Evolutionary conservation across 108 stramenopile genomes (phyloP).

Genomic region (Skeletonema grethae): DNA sequence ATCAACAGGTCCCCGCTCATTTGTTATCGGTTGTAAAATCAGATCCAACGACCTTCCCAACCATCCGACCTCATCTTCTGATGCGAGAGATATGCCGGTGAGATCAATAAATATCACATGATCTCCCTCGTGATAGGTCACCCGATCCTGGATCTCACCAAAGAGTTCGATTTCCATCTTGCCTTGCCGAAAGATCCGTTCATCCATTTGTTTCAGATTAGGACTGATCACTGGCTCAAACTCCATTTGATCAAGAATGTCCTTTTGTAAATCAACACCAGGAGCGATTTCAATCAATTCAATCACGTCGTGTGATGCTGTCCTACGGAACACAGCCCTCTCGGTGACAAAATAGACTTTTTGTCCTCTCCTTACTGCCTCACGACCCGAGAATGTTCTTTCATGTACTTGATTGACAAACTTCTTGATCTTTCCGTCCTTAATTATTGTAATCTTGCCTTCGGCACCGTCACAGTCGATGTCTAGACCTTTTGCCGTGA

Average conservation of each 20-base stretch:
- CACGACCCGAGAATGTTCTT: conserved; percentile 72
- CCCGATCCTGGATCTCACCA: conserved; percentile 52
- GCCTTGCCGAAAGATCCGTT: conserved; percentile 51
- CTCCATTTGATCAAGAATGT: conserved; percentile 81
- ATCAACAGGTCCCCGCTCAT: conserved; percentile 47
- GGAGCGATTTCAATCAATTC: conserved; percentile 87
- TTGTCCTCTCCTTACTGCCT: conserved; percentile 73
- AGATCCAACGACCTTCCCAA: conserved; percentile 40
- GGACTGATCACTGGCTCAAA: conserved; percentile 64
- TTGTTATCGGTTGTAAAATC: conserved; percentile 43
- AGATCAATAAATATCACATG: conserved; percentile 65
- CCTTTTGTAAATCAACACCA: conserved; percentile 77
- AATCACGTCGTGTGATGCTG: conserved; percentile 52
- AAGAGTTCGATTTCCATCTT: conserved; percentile 71
- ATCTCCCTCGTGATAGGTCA: conserved; percentile 54
- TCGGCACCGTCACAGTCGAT: conserved; percentile 43
- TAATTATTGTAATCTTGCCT: conserved; percentile 55
- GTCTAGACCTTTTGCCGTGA: conserved; percentile 77
- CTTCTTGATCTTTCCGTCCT: conserved; percentile 74
- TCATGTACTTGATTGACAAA: conserved; percentile 71
- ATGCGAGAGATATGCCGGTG: conserved; percentile 59
- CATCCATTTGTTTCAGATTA: conserved; percentile 66
- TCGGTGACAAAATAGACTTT: conserved; percentile 81
- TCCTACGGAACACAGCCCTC: conserved; percentile 76
- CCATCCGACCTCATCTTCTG: conserved; percentile 61